Base-by-base conservation (phyloP, 2,329 filamentous ascomycete species). In the Phialocephala sp. region DNA sequence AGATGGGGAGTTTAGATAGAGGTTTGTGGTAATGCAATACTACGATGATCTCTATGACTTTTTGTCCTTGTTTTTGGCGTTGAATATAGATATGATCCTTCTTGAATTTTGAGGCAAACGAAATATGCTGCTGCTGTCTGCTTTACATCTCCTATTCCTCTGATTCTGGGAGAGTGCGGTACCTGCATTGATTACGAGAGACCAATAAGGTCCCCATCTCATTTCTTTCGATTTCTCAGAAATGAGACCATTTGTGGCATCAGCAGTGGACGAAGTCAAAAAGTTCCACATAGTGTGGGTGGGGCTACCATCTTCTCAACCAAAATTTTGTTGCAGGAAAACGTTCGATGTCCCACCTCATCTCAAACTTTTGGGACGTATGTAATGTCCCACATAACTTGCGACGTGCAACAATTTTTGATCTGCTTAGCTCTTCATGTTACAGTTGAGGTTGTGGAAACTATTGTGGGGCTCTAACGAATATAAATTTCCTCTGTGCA, bases 1-100 rank as follows among this genome's bases (percentile, higher is more conserved):
- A 68, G 57, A 58, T 55, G 54, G 50, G n/a, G 60, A 71, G 66
- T 50, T 79, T 79, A 78, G 78, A 81, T 69, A 76, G 77, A 20
- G 41, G 8, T 22, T 36, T 50, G 55, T 41, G 61, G 55, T 55
- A 60, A 60, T 60, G 32, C 32, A 65, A 57, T 55, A 60, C 45
- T 54, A 43, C 61, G 14, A 59, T 64, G 15, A 47, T 24, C 11
- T 59, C 56, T 64, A 8, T 20, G 8, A 20, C 2, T 2, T 50
- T 18, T 54, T 5, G 24, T 54, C 14, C 22, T 45, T 18, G 8
- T 55, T 22, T 22, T 41, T 41, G 9, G 37, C n/a, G 37, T 12
- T 54, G 22, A 32, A 35, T 60, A 11, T 50, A 20, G 22, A 14
- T 50, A n/a, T 22, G 20, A 50, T 8, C 5, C 8, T 50, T 50